Base-by-base conservation (phyloP, 1,284 basidiomycete genomes). In the Leccinum ponderosum region DNA sequence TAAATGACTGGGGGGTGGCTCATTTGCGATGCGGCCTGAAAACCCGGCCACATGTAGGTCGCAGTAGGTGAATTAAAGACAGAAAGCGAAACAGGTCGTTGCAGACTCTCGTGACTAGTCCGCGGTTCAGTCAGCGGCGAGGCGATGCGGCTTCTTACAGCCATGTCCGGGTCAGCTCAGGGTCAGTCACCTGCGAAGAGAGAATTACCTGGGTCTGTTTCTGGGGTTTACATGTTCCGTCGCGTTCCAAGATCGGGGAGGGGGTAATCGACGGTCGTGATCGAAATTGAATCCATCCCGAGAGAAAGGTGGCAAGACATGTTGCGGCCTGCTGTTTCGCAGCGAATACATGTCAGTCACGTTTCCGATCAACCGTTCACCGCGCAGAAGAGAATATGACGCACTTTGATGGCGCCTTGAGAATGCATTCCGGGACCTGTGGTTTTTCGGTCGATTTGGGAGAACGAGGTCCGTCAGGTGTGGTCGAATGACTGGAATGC, bases 1-100 rank as follows among this genome's bases (percentile, higher is more conserved):
- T 77, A 77, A 75, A 75, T 75, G 62, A 76, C 62, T 56, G 75
- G 73, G 58, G 73, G 73, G 65, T 76, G 68, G 59, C 64, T 67
- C 72, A 76, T 76, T 68, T 77, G 73, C 55, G 73, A 75, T 22
- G 76, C 71, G 58, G 75, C 72, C 63, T 76, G 73, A 62, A 76
- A 72, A 64, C 73, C 67, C 11, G 76, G 75, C 73, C 73, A 75
- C 74, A 76, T 76, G 72, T 76, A 77, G 62, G 75, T 77, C 66
- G 76, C 73, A 66, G 75, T 75, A 57, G 73, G 73, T 62, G 75
- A 75, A 68, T 77, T 76, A 73, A 75, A 75, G 62, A 75, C 73
- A 51, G 73, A 75, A 59, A 75, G 66, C 55, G 73, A 76, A 52
- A 74, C 70, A 51, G 73, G 75, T 69, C 67, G 74, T 62, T 74